phyloP scores from a whole-genome alignment of 2,329 filamentous ascomycete genomes.

The Ophiostoma angusticollis region DNA sequence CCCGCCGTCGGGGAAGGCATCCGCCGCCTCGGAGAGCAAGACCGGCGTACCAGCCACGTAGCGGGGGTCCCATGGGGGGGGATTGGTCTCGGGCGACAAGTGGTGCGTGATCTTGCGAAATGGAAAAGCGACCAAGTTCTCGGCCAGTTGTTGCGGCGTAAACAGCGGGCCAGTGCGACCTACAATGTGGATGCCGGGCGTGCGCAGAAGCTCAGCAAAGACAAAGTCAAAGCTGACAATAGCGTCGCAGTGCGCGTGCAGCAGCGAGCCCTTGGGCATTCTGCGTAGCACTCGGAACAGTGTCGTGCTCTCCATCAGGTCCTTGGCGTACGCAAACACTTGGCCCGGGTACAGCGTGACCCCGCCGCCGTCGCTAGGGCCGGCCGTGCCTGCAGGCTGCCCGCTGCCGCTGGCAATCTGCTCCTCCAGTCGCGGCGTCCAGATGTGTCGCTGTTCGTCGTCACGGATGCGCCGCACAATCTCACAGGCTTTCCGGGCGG shows the following conservation, averaged over 20 bases:
- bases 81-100: slow-evolving; percentile 22
- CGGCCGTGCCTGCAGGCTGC: slow-evolving; percentile 33
- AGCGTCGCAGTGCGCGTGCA: slow-evolving; percentile 83
- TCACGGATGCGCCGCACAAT: slow-evolving; percentile 72
- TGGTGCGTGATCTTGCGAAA: slow-evolving; percentile 35
- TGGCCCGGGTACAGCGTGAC: slow-evolving; percentile 62
- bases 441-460: slow-evolving; percentile 62
- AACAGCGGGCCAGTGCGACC: slow-evolving; percentile 44
- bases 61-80: slow-evolving; percentile 42
- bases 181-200: slow-evolving; percentile 60
- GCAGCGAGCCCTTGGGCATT: slow-evolving; percentile 79
- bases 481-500: slow-evolving; percentile 61
- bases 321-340: slow-evolving; percentile 82
- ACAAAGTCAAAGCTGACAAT: slow-evolving; percentile 83
- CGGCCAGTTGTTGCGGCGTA: slow-evolving; percentile 37
- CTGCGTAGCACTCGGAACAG: slow-evolving; percentile 73
- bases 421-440: slow-evolving; percentile 64
- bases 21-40: slow-evolving; percentile 48
- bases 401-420: slow-evolving; percentile 46
- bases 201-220: slow-evolving; percentile 56
- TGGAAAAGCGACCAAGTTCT: slow-evolving; percentile 40
- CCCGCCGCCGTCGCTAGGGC: slow-evolving; percentile 3
- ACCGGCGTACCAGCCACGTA: slow-evolving; percentile 51
- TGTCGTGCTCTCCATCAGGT: slow-evolving; percentile 71
- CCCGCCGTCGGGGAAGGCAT: slow-evolving; percentile 62